These are phyloP conservation scores for Xylaria digitata DNA, from an alignment of 2,329 filamentous ascomycete species.

Conservation along the genomic window DNA sequence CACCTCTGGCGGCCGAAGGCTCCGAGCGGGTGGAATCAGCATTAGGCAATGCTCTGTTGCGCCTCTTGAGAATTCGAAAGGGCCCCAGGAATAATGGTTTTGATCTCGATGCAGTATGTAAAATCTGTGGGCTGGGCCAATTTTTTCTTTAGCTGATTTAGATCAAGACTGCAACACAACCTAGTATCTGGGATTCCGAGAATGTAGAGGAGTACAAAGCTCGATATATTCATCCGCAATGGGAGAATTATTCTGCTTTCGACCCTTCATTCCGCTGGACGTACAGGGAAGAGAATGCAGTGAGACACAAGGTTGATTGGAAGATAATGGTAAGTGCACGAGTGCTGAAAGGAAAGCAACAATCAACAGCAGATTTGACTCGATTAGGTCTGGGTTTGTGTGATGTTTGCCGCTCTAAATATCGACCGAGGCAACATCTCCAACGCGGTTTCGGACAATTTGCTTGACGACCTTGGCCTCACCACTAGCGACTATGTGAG, in stretches of 20 bases:
- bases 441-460: slow-evolving; percentile 53
- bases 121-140: background rate
- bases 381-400: slow-evolving; percentile 48
- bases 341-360: background rate
- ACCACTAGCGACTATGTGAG: slow-evolving; percentile 48
- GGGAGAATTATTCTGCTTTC: slow-evolving; percentile 53
- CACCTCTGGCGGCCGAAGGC: slow-evolving; percentile 46
- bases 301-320: slow-evolving; percentile 52
- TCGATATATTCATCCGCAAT: slow-evolving; percentile 52
- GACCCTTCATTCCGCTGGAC: slow-evolving; percentile 53
- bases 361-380: slow-evolving; percentile 23
- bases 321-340: slow-evolving; percentile 52
- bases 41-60: slow-evolving; percentile 50
- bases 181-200: slow-evolving; percentile 54
- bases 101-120: slow-evolving; percentile 49
- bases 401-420: slow-evolving; percentile 45
- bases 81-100: slow-evolving; percentile 43
- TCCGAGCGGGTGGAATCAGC: slow-evolving; percentile 49
- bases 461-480: slow-evolving; percentile 48
- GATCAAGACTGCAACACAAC: slow-evolving; percentile 51
- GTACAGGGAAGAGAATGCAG: slow-evolving; percentile 51
- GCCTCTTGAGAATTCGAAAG: slow-evolving; percentile 51
- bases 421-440: slow-evolving; percentile 43
- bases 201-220: slow-evolving; percentile 52
- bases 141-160: slow-evolving; percentile 32